Evolutionary conservation across 257 asterid genomes (phyloP), one percentile per base, ranked within the genome.

Genomic region (Leptodermis oblonga): DNA sequence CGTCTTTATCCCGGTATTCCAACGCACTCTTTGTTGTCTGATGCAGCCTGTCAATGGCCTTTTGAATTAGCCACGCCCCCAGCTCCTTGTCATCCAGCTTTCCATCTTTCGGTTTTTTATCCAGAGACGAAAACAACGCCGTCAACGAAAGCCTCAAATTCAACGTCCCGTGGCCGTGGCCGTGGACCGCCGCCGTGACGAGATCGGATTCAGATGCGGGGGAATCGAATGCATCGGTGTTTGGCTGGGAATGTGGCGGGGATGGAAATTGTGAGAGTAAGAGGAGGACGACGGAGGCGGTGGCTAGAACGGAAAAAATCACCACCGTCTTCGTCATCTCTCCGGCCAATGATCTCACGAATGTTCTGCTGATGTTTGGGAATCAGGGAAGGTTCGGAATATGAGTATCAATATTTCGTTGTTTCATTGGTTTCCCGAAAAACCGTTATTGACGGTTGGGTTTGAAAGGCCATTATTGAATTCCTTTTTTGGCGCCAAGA

Each of bases 291-390:
- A 75, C 62, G 74, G 65, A 52, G 76, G 77, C 77, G 68, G 79
- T 75, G 75, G 78, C 68, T 8, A 60, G 8, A 8, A 72, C 7
- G 25, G 71, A 22, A 52, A 51, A 62, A 73, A 72, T 70, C 68
- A 62, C 75, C 75, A 70, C 85, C 83, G 70, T 81, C 83, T 78
- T 81, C 77, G 80, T 49, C 85, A 75, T 78, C 39, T 41, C 60
- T 54, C 65, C 36, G 23, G 62, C 31, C 51, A 11, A 34, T 34
- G n/a, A n/a, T n/a, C n/a, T n/a, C n/a, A n/a, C n/a, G n/a, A n/a
- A n/a, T n/a, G n/a, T n/a, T n/a, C n/a, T n/a, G n/a, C n/a, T n/a
- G n/a, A n/a, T n/a, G n/a, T n/a, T n/a, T n/a, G n/a, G n/a, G n/a
- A n/a, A n/a, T n/a, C n/a, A n/a, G n/a, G n/a, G n/a, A n/a, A n/a